These are phyloP conservation scores for Trichophyton mentagrophytes DNA, from an alignment of 2,329 filamentous ascomycete species.

Conservation along the genomic window DNA sequence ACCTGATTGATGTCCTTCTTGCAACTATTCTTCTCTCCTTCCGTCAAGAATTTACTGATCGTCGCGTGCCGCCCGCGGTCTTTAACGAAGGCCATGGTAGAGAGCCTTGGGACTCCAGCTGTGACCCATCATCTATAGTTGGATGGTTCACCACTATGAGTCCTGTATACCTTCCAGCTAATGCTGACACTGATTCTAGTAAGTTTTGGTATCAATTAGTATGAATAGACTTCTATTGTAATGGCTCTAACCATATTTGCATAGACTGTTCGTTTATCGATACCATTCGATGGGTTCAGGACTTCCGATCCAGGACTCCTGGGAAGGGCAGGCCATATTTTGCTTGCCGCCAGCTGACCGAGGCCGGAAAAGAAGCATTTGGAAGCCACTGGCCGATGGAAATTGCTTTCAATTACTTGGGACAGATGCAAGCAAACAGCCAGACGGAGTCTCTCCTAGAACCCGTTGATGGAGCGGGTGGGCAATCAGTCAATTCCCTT, in stretches of 20 bases:
- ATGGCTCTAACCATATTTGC: neutral
- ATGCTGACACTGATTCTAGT: slow-evolving; percentile 1
- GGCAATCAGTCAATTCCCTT: slow-evolving; percentile 10
- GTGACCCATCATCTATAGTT: slow-evolving; percentile 37
- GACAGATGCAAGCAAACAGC: slow-evolving; percentile 32
- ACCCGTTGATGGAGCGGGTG: slow-evolving; percentile 8
- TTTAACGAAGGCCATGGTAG: slow-evolving; percentile 41
- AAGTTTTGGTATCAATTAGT: neutral
- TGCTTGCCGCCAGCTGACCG: slow-evolving; percentile 19
- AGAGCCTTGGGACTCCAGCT: slow-evolving; percentile 31
- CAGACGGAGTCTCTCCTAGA: slow-evolving; percentile 29
- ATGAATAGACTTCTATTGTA: slow-evolving; percentile 7
- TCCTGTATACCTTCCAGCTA: slow-evolving; percentile 26
- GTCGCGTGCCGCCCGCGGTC: slow-evolving; percentile 28
- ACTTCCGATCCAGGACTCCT: slow-evolving; percentile 23
- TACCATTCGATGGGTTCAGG: slow-evolving; percentile 28
- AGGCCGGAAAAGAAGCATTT: slow-evolving; percentile 19
- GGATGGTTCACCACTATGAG: slow-evolving; percentile 41
- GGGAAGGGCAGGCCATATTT: slow-evolving; percentile 27
- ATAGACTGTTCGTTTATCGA: slow-evolving; percentile 18
- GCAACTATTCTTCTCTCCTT: slow-evolving; percentile 34
- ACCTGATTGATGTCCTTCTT: slow-evolving; percentile 28
- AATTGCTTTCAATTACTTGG: slow-evolving; percentile 33
- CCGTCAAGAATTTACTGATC: slow-evolving; percentile 30
- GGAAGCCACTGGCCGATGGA: slow-evolving; percentile 32